These are phyloP conservation scores for Colletotrichum salicis DNA, from an alignment of 2,329 filamentous ascomycete species.

Conservation along the genomic window DNA sequence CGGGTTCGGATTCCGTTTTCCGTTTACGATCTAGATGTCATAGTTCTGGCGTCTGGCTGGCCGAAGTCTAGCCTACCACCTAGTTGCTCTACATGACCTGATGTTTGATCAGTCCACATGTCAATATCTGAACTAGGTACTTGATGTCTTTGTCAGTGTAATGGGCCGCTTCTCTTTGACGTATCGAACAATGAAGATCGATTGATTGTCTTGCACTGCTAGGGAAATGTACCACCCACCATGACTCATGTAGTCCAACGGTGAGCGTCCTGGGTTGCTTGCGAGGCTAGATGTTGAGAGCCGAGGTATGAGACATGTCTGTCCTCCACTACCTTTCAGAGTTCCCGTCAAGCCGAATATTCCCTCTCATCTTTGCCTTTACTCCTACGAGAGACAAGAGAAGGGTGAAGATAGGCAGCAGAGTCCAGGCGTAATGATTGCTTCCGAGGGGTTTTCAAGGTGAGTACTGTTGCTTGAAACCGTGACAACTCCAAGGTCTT, in stretches of 20 bases:
- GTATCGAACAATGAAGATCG: background rate
- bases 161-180: background rate
- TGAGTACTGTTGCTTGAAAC: background rate
- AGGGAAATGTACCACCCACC: background rate
- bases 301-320: constrained; percentile 3
- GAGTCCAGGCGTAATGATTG: background rate
- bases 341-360: no score
- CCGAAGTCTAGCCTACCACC: background rate
- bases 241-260: background rate
- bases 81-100: background rate
- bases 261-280: background rate
- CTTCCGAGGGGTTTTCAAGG: background rate
- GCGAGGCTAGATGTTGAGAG: background rate
- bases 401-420: background rate
- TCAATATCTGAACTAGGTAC: background rate
- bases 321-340: background rate
- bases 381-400: background rate
- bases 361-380: background rate
- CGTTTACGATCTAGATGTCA: background rate
- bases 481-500: background rate
- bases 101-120: background rate
- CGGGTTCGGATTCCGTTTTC: background rate
- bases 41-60: background rate
- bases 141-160: background rate
- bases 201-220: background rate